Percentiles rank a stretch among this genome's conserved stretches.
phyloP scores from a whole-genome alignment of 108 stramenopile species.

The Schizochytrium sp. region DNA sequence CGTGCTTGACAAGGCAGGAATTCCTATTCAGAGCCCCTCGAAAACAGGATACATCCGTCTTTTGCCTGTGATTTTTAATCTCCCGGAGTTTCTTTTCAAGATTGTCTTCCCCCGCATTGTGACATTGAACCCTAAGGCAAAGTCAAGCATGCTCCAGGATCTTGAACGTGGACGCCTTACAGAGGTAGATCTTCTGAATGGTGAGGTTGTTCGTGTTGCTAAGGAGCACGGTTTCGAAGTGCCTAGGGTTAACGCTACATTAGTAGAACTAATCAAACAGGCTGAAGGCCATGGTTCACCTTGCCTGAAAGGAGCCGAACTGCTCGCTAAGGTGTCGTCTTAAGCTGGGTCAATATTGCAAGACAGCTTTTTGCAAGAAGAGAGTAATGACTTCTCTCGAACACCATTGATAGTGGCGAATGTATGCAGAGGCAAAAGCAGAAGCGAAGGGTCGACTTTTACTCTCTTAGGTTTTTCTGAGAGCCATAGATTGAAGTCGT shows the following conservation, averaged over 20 bases:
- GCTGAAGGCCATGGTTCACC: conserved; percentile 26
- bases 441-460: no score
- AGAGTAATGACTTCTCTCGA: no score
- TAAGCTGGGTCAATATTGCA: no score
- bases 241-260: not conserved
- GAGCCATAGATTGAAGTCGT: no score
- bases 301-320: not conserved
- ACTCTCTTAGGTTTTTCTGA: no score
- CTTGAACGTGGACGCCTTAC: conserved; percentile 34
- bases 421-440: no score
- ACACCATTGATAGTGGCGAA: no score
- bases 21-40: not conserved
- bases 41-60: conserved; percentile 36
- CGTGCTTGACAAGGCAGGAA: conserved; percentile 28
- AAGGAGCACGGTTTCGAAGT: not conserved
- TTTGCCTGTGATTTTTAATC: not conserved
- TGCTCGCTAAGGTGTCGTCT: not conserved
- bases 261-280: not conserved
- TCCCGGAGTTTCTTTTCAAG: conserved; percentile 48
- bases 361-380: no score
- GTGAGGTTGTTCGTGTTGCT: conserved; percentile 21
- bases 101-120: not conserved
- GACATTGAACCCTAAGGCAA: not conserved
- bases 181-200: conserved; percentile 34
- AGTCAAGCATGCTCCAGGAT: conserved; percentile 47